Percentiles rank a stretch among this genome's conserved stretches.
Evolutionary conservation across 495 filamentous ascomycete species (phyloP).

Genomic region (Podospora anserina): DNA sequence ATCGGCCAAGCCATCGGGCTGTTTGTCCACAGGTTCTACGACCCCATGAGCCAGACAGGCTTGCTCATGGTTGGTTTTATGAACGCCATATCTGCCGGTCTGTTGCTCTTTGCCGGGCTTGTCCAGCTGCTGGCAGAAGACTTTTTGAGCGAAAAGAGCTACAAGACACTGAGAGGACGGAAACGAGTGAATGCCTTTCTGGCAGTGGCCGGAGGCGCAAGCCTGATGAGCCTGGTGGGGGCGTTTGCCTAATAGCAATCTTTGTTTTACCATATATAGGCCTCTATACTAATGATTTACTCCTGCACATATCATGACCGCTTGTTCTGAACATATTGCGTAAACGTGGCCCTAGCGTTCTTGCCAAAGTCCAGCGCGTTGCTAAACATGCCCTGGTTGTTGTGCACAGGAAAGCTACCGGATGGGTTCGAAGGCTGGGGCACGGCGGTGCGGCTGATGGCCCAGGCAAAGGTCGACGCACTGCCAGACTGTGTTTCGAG

Average conservation of each 20-base stretch:
- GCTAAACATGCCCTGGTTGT: slow-evolving; percentile 27
- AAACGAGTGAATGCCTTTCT: slow-evolving; percentile 71
- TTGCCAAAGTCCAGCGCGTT: slow-evolving; percentile 24
- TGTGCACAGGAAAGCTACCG: slow-evolving; percentile 30
- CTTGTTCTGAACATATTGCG: slow-evolving; percentile 4
- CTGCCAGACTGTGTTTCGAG: slow-evolving; percentile 34
- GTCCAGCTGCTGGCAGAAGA: slow-evolving; percentile 93
- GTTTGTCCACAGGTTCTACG: slow-evolving; percentile 76
- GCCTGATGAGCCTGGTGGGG: slow-evolving; percentile 83
- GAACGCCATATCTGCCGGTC: slow-evolving; percentile 83
- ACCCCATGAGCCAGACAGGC: slow-evolving; percentile 75
- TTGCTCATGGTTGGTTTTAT: slow-evolving; percentile 88
- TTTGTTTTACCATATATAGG: not conserved
- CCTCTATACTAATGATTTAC: not conserved
- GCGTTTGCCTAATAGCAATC: slow-evolving; percentile 65
- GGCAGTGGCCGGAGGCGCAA: slow-evolving; percentile 71
- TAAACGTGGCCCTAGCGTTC: slow-evolving; percentile 26
- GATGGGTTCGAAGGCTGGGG: slow-evolving; percentile 23
- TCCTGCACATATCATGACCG: not conserved
- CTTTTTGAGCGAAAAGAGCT: slow-evolving; percentile 86
- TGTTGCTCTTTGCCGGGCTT: slow-evolving; percentile 86
- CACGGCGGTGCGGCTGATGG: slow-evolving; percentile 32
- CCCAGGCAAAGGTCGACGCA: slow-evolving; percentile 36
- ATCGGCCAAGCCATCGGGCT: slow-evolving; percentile 88
- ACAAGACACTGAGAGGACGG: slow-evolving; percentile 65